Conservation (phyloP, 768 basidiomycete species). For the Hysterangium stoloniferum region DNA sequence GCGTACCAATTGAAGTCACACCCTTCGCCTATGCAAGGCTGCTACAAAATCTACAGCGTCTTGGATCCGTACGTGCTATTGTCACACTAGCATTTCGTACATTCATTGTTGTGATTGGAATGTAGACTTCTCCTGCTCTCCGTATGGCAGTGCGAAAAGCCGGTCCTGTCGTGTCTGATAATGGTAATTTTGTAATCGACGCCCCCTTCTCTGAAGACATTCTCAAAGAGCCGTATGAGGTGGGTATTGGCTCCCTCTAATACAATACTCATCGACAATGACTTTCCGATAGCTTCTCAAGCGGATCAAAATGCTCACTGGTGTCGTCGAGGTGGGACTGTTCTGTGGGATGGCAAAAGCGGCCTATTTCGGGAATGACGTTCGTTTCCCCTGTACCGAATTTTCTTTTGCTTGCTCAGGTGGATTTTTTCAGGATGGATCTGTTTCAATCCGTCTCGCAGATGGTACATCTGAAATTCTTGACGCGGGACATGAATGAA, state of each 20-base stretch:
- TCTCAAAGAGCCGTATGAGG: conserved; percentile 60
- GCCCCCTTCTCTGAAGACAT: conserved; percentile 73
- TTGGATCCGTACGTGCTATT: conserved; percentile 23
- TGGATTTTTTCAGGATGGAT: conserved; percentile 3
- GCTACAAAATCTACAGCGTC: conserved; percentile 52
- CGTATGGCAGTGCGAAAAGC: conserved; percentile 82
- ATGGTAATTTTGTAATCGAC: conserved; percentile 96
- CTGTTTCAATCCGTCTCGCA: conserved; percentile 2
- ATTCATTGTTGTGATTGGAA: not conserved
- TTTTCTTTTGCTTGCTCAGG: not conserved
- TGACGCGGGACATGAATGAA: no score
- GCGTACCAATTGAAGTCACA: conserved; percentile 94
- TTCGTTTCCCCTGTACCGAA: conserved; percentile 22
- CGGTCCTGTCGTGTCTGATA: conserved; percentile 94
- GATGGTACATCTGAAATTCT: not conserved
- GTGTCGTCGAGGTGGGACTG: conserved; percentile 98
- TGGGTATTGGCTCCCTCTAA: conserved; percentile 25
- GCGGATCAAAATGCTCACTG: conserved; percentile 88
- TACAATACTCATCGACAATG: not conserved
- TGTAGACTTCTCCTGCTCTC: conserved; percentile 30
- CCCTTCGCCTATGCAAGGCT: conserved; percentile 94
- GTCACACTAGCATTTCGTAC: conserved; percentile 16
- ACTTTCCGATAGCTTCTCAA: conserved; percentile 52
- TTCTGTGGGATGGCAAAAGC: conserved; percentile 90
- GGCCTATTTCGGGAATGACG: conserved; percentile 93